These are phyloP conservation scores for Neonectria neomacrospora DNA, from an alignment of 2,329 filamentous ascomycete species.

Conservation along the genomic window DNA sequence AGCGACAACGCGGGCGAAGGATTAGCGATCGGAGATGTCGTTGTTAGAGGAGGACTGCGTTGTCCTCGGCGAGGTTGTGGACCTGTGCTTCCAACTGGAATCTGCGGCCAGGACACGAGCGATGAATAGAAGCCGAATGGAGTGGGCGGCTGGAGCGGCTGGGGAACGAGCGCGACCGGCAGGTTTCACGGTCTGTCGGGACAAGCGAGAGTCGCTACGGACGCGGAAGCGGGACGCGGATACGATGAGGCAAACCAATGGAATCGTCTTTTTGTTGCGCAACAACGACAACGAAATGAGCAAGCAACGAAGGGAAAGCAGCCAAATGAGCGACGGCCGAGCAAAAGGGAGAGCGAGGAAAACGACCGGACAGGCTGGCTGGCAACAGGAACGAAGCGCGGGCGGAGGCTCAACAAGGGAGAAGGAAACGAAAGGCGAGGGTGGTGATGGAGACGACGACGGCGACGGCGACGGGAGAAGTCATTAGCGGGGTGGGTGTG, in stretches of 20 bases:
- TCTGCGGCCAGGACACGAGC: background rate
- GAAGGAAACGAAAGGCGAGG: conserved; percentile 5
- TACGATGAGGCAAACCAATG: background rate
- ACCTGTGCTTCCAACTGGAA: background rate
- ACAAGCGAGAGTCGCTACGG: background rate
- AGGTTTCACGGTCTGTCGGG: background rate
- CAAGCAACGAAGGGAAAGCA: background rate
- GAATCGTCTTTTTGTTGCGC: background rate
- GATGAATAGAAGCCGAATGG: background rate
- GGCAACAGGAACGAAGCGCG: background rate
- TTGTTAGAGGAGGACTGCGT: background rate
- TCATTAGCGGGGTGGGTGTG: background rate
- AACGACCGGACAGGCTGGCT: background rate
- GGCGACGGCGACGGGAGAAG: background rate
- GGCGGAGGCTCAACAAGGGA: background rate
- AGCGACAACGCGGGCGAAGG: background rate
- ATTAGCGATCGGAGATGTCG: background rate
- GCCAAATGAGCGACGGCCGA: background rate
- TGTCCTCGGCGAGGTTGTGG: background rate
- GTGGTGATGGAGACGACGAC: background rate
- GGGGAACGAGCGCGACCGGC: background rate
- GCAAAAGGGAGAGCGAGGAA: background rate
- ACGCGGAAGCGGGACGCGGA: background rate
- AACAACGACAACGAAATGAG: background rate
- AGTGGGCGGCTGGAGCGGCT: background rate